These are phyloP conservation scores for Ceratocystiopsis minuta DNA, from an alignment of 2,329 filamentous ascomycete species.

Conservation along the genomic window DNA sequence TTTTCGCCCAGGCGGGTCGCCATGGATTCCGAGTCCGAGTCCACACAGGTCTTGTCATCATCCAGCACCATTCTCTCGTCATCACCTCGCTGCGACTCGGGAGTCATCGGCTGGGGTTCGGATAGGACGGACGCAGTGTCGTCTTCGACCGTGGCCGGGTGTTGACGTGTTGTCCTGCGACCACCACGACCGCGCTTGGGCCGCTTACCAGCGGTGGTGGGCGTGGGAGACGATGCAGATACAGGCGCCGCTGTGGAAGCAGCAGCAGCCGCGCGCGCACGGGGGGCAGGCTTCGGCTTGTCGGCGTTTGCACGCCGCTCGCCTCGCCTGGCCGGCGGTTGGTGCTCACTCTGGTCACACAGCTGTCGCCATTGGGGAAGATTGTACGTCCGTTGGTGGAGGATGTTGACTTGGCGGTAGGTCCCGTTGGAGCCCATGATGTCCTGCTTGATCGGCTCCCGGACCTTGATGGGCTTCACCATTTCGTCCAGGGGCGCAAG, in stretches of 20 bases:
- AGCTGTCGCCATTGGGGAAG: constrained; percentile 88
- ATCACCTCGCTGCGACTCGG: constrained; percentile 27
- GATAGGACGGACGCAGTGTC: constrained; percentile 17
- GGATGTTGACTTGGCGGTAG: constrained; percentile 92
- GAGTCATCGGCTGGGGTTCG: constrained; percentile 39
- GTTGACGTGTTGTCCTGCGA: constrained; percentile 22
- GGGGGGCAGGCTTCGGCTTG: constrained; percentile 25
- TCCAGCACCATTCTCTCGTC: constrained; percentile 12
- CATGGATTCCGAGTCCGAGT: constrained; percentile 2
- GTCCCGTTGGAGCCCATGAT: constrained; percentile 92
- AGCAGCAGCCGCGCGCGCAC: constrained; percentile 17
- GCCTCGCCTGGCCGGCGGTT: constrained; percentile 79
- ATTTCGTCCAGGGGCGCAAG: constrained; percentile 66
- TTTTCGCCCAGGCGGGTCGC: constrained; percentile 10
- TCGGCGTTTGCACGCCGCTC: constrained; percentile 51
- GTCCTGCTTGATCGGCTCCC: constrained; percentile 95
- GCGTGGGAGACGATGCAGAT: neutral
- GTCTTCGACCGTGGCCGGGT: constrained; percentile 19
- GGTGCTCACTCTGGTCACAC: constrained; percentile 88
- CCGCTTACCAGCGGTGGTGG: constrained; percentile 7
- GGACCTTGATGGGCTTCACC: constrained; percentile 80
- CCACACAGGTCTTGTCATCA: constrained; percentile 8
- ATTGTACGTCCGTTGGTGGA: constrained; percentile 92
- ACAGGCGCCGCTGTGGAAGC: constrained; percentile 10
- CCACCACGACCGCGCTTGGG: constrained; percentile 10